These are phyloP conservation scores for Leishmania martiniquensis DNA, from an alignment of 208 protist species.

Conservation along the genomic window DNA sequence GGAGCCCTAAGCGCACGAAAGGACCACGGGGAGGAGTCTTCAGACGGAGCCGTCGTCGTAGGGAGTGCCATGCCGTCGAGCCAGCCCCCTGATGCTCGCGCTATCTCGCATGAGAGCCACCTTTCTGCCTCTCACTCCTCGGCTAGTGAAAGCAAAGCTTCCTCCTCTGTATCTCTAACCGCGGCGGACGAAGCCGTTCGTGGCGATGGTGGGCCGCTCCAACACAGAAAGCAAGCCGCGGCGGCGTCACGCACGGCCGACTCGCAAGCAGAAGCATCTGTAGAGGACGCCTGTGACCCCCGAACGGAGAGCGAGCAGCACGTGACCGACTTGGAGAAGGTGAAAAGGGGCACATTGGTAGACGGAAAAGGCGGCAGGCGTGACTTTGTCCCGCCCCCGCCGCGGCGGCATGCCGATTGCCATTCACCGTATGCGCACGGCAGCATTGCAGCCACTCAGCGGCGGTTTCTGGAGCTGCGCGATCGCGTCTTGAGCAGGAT, in stretches of 20 bases:
- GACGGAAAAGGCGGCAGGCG: neutral
- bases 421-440: neutral
- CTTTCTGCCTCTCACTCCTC: neutral
- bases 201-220: neutral
- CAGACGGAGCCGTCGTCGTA: neutral
- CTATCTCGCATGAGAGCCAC: neutral
- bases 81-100: neutral
- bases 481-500: slow-evolving; percentile 22
- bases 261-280: neutral
- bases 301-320: neutral
- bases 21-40: neutral
- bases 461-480: slow-evolving; percentile 31
- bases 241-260: too few species aligned
- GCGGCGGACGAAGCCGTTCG: neutral
- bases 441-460: slow-evolving; percentile 1
- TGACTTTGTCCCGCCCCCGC: neutral
- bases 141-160: neutral
- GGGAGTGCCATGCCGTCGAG: neutral
- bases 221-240: neutral
- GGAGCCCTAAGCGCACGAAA: neutral
- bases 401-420: slow-evolving; percentile 8
- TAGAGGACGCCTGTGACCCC: too few species aligned
- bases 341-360: neutral
- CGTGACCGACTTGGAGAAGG: neutral
- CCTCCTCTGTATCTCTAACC: neutral